Conservation (phyloP, 345 rosid genomes). For the Gossypium longicalyx region DNA sequence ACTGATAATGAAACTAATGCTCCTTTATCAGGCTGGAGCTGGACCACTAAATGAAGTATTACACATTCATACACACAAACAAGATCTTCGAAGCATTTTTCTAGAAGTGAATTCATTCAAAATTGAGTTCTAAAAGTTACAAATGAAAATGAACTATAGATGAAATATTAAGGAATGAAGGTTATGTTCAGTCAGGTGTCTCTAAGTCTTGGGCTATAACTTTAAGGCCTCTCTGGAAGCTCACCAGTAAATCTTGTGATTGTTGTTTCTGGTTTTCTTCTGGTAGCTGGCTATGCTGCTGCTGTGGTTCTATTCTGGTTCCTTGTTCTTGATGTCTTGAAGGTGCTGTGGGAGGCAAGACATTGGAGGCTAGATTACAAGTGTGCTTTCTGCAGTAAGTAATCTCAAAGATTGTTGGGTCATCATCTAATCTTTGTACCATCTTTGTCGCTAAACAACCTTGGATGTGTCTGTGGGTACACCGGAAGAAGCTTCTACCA, state of each 20-base stretch:
- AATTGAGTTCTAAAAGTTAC: background rate
- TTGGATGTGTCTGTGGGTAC: constrained; percentile 49
- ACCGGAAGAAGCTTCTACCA: constrained; percentile 71
- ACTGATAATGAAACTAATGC: background rate
- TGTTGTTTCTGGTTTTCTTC: constrained; percentile 12
- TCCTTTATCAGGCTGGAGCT: background rate
- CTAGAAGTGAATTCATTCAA: background rate
- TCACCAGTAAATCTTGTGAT: constrained; percentile 29
- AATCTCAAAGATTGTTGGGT: constrained; percentile 53
- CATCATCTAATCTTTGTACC: constrained; percentile 68
- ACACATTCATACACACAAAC: background rate
- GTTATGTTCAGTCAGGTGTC: background rate
- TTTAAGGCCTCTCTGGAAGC: constrained; percentile 22
- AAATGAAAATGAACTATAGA: background rate
- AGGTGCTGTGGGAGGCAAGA: constrained; percentile 15
- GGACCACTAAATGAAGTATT: background rate
- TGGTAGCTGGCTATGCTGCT: background rate
- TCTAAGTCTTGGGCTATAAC: constrained; percentile 30
- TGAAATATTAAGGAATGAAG: constrained; percentile 10
- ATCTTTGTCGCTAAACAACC: constrained; percentile 83
- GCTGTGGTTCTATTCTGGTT: background rate
- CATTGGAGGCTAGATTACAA: constrained; percentile 31
- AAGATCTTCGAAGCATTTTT: background rate
- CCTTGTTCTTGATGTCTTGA: constrained; percentile 22
- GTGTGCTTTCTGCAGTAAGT: constrained; percentile 67